These are phyloP conservation scores for Vigna mungo DNA, from an alignment of 306 rosid species.

Conservation along the genomic window DNA sequence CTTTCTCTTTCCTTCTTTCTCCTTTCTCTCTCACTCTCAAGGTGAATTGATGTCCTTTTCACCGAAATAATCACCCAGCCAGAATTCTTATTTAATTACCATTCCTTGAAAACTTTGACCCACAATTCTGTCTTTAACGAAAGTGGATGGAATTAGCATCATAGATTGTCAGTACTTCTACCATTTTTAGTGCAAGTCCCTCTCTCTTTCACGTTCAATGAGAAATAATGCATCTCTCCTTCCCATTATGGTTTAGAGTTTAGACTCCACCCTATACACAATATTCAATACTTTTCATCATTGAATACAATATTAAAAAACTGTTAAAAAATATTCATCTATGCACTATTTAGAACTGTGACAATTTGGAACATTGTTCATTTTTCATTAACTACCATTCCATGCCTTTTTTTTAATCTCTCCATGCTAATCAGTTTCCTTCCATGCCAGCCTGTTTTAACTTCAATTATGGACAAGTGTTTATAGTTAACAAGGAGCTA, in stretches of 20 bases:
- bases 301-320: slow-evolving; percentile 25
- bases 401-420: slow-evolving; percentile 17
- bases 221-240: slow-evolving; percentile 43
- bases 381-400: slow-evolving; percentile 41
- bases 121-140: slow-evolving; percentile 78
- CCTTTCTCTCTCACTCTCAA: slow-evolving; percentile 60
- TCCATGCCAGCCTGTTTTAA: slow-evolving; percentile 52
- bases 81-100: slow-evolving; percentile 64
- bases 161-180: slow-evolving; percentile 53
- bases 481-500: slow-evolving; percentile 27
- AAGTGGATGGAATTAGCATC: slow-evolving; percentile 57
- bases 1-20: slow-evolving; percentile 53
- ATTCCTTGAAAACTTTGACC: slow-evolving; percentile 77
- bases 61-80: slow-evolving; percentile 68
- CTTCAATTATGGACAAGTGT: slow-evolving; percentile 39
- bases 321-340: not conserved
- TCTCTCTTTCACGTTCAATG: slow-evolving; percentile 40
- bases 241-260: slow-evolving; percentile 38
- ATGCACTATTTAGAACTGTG: slow-evolving; percentile 13
- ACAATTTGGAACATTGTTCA: slow-evolving; percentile 34
- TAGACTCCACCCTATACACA: slow-evolving; percentile 34
- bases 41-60: slow-evolving; percentile 80
- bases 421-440: slow-evolving; percentile 37
- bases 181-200: slow-evolving; percentile 45
- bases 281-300: slow-evolving; percentile 44